Percentiles rank a stretch among this genome's conserved stretches.
Conservation (phyloP, 2,329 filamentous ascomycete species). For the Sarocladium brachiariae region DNA sequence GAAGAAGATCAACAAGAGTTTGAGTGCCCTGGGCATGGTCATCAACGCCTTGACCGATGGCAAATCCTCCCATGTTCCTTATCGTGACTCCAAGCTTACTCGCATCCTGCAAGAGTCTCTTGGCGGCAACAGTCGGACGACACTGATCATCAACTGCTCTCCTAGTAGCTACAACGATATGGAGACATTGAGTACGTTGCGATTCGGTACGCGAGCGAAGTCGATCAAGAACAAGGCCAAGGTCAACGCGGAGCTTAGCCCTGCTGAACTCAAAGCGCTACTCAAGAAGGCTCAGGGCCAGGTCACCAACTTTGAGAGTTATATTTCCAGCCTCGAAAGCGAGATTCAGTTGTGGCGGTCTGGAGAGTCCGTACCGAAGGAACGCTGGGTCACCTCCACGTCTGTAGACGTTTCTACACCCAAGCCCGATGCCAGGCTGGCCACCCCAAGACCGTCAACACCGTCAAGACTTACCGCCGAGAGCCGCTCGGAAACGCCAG, state of each 20-base stretch:
- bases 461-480: slow-evolving; percentile 45
- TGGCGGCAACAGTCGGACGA: slow-evolving; percentile 97
- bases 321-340: slow-evolving; percentile 74
- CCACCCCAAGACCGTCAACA: slow-evolving; percentile 42
- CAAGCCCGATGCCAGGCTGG: slow-evolving; percentile 35
- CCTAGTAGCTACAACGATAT: slow-evolving; percentile 97
- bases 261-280: slow-evolving; percentile 85
- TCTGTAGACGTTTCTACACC: slow-evolving; percentile 38
- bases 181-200: slow-evolving; percentile 84
- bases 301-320: slow-evolving; percentile 80
- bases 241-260: slow-evolving; percentile 96
- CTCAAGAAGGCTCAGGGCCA: slow-evolving; percentile 90
- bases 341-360: slow-evolving; percentile 84
- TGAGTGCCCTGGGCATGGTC: slow-evolving; percentile 97
- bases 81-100: slow-evolving; percentile 96
- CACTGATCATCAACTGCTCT: slow-evolving; percentile 98
- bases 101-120: slow-evolving; percentile 95
- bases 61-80: slow-evolving; percentile 93
- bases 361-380: slow-evolving; percentile 82
- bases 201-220: slow-evolving; percentile 94
- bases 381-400: slow-evolving; percentile 72
- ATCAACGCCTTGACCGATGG: slow-evolving; percentile 96
- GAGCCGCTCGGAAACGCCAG: slow-evolving; percentile 55
- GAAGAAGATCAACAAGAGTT: slow-evolving; percentile 99
- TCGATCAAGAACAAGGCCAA: slow-evolving; percentile 99